Evolutionary conservation across 2,329 filamentous ascomycete species (phyloP).

Genomic region (Sclerotinia glacialis): DNA sequence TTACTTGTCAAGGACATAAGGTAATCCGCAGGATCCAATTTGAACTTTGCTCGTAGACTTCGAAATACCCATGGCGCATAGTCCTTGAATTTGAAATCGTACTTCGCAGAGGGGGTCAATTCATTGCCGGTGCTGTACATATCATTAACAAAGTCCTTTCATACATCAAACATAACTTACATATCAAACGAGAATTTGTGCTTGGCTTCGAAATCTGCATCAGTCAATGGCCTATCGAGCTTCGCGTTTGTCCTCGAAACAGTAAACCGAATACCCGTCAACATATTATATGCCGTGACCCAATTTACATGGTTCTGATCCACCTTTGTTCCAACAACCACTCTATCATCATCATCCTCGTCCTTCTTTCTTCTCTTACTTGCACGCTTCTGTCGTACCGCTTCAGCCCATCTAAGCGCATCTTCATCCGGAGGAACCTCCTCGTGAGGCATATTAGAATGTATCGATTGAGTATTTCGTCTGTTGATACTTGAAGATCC

Average conservation of each 20-base stretch:
- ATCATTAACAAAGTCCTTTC: slow-evolving; percentile 39
- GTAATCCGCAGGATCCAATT: slow-evolving; percentile 93
- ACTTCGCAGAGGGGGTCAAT: slow-evolving; percentile 94
- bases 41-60: slow-evolving; percentile 81
- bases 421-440: slow-evolving; percentile 87
- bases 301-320: slow-evolving; percentile 97
- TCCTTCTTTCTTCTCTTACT: slow-evolving; percentile 81
- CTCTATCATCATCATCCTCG: slow-evolving; percentile 87
- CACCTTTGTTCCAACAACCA: slow-evolving; percentile 94
- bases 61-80: slow-evolving; percentile 99
- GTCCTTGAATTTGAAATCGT: slow-evolving; percentile 99
- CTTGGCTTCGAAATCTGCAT: slow-evolving; percentile 88
- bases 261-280: slow-evolving; percentile 95
- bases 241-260: slow-evolving; percentile 97
- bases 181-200: slow-evolving; percentile 99
- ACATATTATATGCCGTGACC: slow-evolving; percentile 98
- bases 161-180: slow-evolving; percentile 51
- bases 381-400: slow-evolving; percentile 85
- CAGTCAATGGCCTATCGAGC: slow-evolving; percentile 82
- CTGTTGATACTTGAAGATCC: slow-evolving; percentile 81
- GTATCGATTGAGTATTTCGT: slow-evolving; percentile 77
- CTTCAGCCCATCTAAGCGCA: slow-evolving; percentile 86
- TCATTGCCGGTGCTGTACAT: slow-evolving; percentile 82
- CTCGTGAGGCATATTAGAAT: slow-evolving; percentile 80
- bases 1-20: slow-evolving; percentile 97